phyloP scores from a whole-genome alignment of 768 basidiomycete species.

The Leccinum incarnatum region DNA sequence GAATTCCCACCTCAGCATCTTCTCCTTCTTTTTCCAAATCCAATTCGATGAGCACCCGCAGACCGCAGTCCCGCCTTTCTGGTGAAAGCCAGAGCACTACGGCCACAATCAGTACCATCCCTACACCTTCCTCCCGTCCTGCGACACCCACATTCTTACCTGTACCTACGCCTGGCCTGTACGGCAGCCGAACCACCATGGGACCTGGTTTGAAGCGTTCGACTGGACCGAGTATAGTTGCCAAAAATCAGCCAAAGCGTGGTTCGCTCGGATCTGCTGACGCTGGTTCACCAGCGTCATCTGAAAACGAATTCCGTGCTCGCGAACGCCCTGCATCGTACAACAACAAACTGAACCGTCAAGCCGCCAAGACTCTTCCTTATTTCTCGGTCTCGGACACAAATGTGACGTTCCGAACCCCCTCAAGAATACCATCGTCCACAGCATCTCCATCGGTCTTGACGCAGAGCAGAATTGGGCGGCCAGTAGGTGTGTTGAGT shows the following conservation, averaged over 20 bases:
- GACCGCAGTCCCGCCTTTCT: slow-evolving; percentile 75
- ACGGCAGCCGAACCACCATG: slow-evolving; percentile 34
- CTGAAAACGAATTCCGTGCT: slow-evolving; percentile 23
- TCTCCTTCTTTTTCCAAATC: slow-evolving; percentile 45
- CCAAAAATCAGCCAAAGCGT: slow-evolving; percentile 50
- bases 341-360: slow-evolving; percentile 23
- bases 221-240: slow-evolving; percentile 44
- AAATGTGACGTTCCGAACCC: slow-evolving; percentile 48
- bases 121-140: slow-evolving; percentile 67
- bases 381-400: slow-evolving; percentile 40
- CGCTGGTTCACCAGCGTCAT: slow-evolving; percentile 28
- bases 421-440: slow-evolving; percentile 41
- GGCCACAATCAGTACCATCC: slow-evolving; percentile 58
- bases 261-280: slow-evolving; percentile 57
- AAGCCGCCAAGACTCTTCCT: slow-evolving; percentile 37
- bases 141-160: slow-evolving; percentile 76
- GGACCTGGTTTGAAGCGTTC: slow-evolving; percentile 59
- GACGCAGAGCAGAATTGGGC: slow-evolving; percentile 47
- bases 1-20: slow-evolving; percentile 44
- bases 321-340: slow-evolving; percentile 30
- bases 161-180: slow-evolving; percentile 54
- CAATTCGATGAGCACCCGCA: slow-evolving; percentile 46
- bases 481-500: slow-evolving; percentile 37
- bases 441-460: slow-evolving; percentile 30
- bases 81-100: slow-evolving; percentile 54